Evolutionary conservation across 169 alveolate genomes (phyloP).

Genomic region (Cryptosporidium felis): DNA sequence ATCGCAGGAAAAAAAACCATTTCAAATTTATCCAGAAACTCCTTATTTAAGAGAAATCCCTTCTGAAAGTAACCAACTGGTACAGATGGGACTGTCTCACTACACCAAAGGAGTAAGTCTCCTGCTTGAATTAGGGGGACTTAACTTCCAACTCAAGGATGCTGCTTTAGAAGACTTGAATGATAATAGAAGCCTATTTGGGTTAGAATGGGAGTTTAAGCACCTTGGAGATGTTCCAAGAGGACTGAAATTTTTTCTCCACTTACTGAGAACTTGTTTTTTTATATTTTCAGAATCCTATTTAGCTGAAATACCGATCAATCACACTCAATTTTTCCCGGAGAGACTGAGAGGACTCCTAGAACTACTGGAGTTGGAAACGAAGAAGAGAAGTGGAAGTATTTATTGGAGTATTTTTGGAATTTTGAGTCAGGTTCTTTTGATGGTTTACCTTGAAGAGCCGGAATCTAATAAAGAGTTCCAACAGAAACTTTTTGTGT

Average conservation of each 20-base stretch:
- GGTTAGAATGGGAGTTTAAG: not conserved
- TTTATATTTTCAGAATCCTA: not conserved
- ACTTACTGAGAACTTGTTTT: slow-evolving; percentile 32
- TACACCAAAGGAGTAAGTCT: slow-evolving; percentile 35
- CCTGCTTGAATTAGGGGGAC: slow-evolving; percentile 21
- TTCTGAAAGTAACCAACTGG: not conserved
- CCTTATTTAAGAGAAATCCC: not conserved
- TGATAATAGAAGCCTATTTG: not conserved
- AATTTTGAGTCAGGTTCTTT: not conserved
- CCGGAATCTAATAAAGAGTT: not conserved
- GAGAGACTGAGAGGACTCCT: not conserved
- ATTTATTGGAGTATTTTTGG: slow-evolving; percentile 19
- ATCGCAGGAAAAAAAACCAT: not conserved
- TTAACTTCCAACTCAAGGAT: not conserved
- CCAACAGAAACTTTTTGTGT: not conserved
- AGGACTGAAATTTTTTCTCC: slow-evolving; percentile 1
- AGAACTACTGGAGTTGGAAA: not conserved
- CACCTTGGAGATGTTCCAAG: not conserved
- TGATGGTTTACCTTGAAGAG: slow-evolving; percentile 5
- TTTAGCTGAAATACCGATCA: not conserved
- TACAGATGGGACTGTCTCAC: slow-evolving; percentile 7
- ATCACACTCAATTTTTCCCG: not conserved
- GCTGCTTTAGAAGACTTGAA: not conserved
- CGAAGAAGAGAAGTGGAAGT: slow-evolving; percentile 10
- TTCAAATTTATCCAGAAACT: not conserved